Evolutionary conservation across 257 asterid species (phyloP).

Genomic region (Primulina eburnea): DNA sequence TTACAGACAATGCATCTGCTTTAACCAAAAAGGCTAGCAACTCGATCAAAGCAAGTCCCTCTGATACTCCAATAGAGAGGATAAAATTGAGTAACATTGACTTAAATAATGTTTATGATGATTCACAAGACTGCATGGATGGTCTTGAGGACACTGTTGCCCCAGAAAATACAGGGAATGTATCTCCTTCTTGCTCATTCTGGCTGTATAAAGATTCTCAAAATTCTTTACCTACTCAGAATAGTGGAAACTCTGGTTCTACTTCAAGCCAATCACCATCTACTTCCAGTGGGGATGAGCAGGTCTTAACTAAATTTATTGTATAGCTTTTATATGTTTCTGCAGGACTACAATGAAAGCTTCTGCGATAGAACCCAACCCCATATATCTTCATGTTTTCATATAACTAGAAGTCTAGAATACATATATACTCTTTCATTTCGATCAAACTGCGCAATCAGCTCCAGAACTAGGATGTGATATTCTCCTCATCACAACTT

Average conservation of each 20-base stretch:
- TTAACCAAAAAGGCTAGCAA: slow-evolving; percentile 35
- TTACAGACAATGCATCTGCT: slow-evolving; percentile 35
- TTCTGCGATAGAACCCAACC: neutral
- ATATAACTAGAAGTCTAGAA: slow-evolving; percentile 6
- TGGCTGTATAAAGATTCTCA: slow-evolving; percentile 52
- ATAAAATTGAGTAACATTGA: slow-evolving; percentile 52
- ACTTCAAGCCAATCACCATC: slow-evolving; percentile 70
- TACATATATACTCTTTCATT: neutral
- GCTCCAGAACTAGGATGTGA: neutral
- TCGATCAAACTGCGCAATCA: slow-evolving; percentile 1
- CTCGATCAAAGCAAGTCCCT: slow-evolving; percentile 34
- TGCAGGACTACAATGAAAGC: neutral
- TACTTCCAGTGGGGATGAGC: slow-evolving; percentile 84
- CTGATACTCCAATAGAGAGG: slow-evolving; percentile 37
- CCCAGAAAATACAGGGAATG: slow-evolving; percentile 34
- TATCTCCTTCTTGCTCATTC: slow-evolving; percentile 42
- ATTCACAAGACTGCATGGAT: slow-evolving; percentile 66
- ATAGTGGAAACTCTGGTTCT: slow-evolving; percentile 75
- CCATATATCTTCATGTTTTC: neutral
- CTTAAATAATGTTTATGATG: slow-evolving; percentile 77
- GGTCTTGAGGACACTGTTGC: slow-evolving; percentile 38
- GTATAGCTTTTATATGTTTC: slow-evolving; percentile 1
- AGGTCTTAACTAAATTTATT: slow-evolving; percentile 43
- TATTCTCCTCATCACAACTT: neutral
- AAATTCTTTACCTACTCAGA: slow-evolving; percentile 58